Evolutionary conservation across 768 basidiomycete species (phyloP).

Genomic region (Mycena venus): DNA sequence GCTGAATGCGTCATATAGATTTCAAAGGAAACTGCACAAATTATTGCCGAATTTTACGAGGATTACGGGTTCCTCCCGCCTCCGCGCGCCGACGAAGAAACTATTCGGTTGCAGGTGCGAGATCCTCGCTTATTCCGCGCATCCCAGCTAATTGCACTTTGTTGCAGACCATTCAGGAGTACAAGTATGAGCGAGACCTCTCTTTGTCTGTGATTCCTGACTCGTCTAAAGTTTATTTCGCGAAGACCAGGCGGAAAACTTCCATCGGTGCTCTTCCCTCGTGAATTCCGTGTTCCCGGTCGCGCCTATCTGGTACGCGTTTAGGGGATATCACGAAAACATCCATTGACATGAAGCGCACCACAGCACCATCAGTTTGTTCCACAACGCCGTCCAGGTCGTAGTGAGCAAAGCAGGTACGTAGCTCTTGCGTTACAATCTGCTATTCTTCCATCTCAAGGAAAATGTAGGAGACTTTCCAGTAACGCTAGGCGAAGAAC

Average conservation of each 20-base stretch:
- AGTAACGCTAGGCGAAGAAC: conserved; percentile 1
- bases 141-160: not conserved
- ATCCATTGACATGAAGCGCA: not conserved
- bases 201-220: not conserved
- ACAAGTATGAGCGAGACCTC: conserved; percentile 15
- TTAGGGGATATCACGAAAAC: no score
- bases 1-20: conserved; percentile 3
- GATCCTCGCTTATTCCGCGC: not conserved
- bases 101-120: not conserved
- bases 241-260: conserved; percentile 20
- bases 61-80: conserved; percentile 23
- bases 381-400: conserved; percentile 24
- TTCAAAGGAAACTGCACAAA: conserved; percentile 7
- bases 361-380: conserved; percentile 15
- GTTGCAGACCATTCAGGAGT: conserved; percentile 13
- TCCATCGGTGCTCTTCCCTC: conserved; percentile 15
- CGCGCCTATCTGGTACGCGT: not conserved
- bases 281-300: conserved; percentile 16
- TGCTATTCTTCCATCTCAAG: no score
- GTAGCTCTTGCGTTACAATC: no score
- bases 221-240: conserved; percentile 18
- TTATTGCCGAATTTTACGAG: conserved; percentile 23
- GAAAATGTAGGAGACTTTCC: conserved; percentile 21
- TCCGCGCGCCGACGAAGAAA: conserved; percentile 24
- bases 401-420: not conserved